A percentile compares a stretch with the other conserved stretches of the same genome.
Evolutionary conservation across 2,329 filamentous ascomycete genomes (phyloP).

Genomic region (Madurella mycetomatis): DNA sequence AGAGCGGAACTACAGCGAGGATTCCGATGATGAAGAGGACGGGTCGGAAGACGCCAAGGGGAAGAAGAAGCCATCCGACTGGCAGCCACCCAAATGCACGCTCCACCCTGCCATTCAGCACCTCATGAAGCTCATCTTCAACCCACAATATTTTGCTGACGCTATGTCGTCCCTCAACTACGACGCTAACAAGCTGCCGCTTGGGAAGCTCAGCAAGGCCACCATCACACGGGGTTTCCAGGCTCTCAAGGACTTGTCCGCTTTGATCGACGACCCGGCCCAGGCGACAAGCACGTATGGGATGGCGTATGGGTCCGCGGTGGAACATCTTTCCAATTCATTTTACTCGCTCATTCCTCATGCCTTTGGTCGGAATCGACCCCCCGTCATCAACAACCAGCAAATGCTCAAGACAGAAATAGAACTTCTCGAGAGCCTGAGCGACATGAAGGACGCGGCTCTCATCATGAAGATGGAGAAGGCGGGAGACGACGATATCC

Average conservation of each 20-base stretch:
- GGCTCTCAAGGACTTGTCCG: slow-evolving; percentile 69
- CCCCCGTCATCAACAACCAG: slow-evolving; percentile 60
- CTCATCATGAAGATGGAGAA: slow-evolving; percentile 68
- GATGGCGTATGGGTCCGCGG: slow-evolving; percentile 37
- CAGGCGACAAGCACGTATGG: slow-evolving; percentile 43
- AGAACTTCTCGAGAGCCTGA: slow-evolving; percentile 73
- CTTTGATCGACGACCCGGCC: slow-evolving; percentile 53
- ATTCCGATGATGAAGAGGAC: slow-evolving; percentile 57
- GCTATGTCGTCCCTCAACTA: slow-evolving; percentile 66
- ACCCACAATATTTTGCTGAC: slow-evolving; percentile 64
- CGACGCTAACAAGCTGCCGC: slow-evolving; percentile 69
- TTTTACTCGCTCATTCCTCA: slow-evolving; percentile 84
- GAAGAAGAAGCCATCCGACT: slow-evolving; percentile 33
- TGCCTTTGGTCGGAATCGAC: slow-evolving; percentile 67
- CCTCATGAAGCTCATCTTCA: slow-evolving; percentile 80
- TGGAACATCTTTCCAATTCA: slow-evolving; percentile 65
- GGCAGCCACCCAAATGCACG: slow-evolving; percentile 47
- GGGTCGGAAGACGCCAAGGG: slow-evolving; percentile 27
- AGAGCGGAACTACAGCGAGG: slow-evolving; percentile 70
- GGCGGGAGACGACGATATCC: slow-evolving; percentile 47
- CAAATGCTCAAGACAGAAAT: slow-evolving; percentile 67
- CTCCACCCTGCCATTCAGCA: slow-evolving; percentile 58
- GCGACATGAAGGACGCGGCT: slow-evolving; percentile 78
- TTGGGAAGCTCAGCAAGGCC: slow-evolving; percentile 77
- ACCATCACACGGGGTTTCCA: slow-evolving; percentile 74